phyloP scores from a whole-genome alignment of 2,329 filamentous ascomycete genomes.

The Paracamarosporium sp. region DNA sequence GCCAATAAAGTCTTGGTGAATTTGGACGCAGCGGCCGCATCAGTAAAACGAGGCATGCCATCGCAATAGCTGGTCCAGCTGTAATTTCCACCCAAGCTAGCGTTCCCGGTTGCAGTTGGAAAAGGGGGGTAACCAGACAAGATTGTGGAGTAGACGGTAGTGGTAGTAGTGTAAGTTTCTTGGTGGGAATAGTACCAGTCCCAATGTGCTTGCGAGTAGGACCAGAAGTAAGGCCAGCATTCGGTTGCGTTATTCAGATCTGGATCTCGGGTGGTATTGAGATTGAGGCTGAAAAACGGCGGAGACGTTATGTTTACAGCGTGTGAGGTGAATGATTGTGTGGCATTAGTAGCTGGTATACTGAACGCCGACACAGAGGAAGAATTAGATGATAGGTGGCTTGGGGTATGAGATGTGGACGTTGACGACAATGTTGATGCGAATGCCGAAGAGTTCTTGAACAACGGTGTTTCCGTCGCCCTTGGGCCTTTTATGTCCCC shows the following conservation, averaged over 20 bases:
- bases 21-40: not conserved
- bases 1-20: not conserved
- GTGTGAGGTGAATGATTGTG: not conserved
- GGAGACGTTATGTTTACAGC: not conserved
- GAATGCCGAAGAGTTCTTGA: slow-evolving; percentile 3
- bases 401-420: no score
- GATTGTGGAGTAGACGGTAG: not conserved
- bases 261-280: slow-evolving; percentile 6
- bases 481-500: not conserved
- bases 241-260: slow-evolving; percentile 12
- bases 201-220: not conserved
- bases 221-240: slow-evolving; percentile 12
- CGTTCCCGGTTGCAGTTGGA: not conserved
- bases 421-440: not conserved
- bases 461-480: slow-evolving; percentile 3
- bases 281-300: slow-evolving; percentile 1
- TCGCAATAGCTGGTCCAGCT: not conserved
- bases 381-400: no score
- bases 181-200: not conserved
- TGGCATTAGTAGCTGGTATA: not conserved
- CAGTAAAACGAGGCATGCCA: slow-evolving; percentile 5
- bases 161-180: not conserved
- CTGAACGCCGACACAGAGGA: no score
- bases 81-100: not conserved
- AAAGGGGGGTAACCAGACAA: not conserved